Base-by-base conservation (phyloP, 129 eudicot genomes). In the Flaveria robusta region DNA sequence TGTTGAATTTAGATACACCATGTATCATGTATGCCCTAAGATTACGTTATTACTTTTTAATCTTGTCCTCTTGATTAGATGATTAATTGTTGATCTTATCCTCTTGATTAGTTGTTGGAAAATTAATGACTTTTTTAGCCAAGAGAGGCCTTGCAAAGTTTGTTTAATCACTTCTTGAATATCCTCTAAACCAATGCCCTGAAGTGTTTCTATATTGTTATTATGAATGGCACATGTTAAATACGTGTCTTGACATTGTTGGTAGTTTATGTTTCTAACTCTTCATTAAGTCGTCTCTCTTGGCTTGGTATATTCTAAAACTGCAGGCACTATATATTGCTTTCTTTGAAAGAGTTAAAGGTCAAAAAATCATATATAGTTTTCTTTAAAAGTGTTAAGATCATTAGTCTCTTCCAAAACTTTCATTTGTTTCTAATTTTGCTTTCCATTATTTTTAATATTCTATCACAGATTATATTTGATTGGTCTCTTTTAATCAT, bases 101-200 rank as follows among this genome's bases (percentile, higher is more conserved):
- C 37, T 31, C 37, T 31, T 31, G 37, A 31, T 31, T 31, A 3
- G 37, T 24, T 24, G 27, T 31, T 31, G 37, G 37, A 31, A 31
- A 4, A 31, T 4, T 31, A 31, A 31, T 31, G 37, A 31, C 31
- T 31, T 31, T 31, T 31, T 31, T 93, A 68, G 92, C 97, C 68
- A 97, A 94, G 83, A 94, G 87, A 77, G 97, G 98, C 50, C 89
- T 85, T 87, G 97, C 90, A 24, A 83, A 69, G 68, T 34, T 83
- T 49, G 90, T 94, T 60, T 88, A 86, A 55, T 83, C 75, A 23
- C 81, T 94, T 68, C 93, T 94, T 22, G 92, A 91, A 74, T 56
- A 79, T 74, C 98, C 98, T 81, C 91, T 86, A 41, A 77, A 80
- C 50, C 78, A 86, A 70, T 94, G 87, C 67, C 96, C 94, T 37